Percentiles rank a stretch among this genome's conserved stretches.
phyloP scores from a whole-genome alignment of 2,329 filamentous ascomycete species.

The Raffaelea arxii region DNA sequence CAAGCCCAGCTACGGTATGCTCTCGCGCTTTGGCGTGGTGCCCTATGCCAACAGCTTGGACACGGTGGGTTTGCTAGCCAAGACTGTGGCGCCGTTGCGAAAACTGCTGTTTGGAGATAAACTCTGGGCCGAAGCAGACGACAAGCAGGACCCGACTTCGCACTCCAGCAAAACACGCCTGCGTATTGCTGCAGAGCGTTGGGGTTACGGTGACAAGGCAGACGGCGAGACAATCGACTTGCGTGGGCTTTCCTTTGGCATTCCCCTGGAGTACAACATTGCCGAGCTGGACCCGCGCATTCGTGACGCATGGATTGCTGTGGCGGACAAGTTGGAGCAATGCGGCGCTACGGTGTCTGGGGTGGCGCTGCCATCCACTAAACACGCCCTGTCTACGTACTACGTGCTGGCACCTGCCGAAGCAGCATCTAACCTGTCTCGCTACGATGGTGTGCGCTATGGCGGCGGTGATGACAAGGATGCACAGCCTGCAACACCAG shows the following conservation, averaged over 20 bases:
- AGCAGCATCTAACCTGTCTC: conserved; percentile 89
- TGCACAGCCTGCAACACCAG: conserved; percentile 4
- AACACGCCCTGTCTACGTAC: conserved; percentile 81
- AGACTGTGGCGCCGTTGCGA: conserved; percentile 39
- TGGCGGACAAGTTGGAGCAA: conserved; percentile 48
- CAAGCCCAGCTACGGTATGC: conserved; percentile 83
- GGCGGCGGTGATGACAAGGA: conserved; percentile 42
- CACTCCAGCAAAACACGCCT: conserved; percentile 46
- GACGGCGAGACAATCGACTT: not conserved
- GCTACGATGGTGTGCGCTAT: conserved; percentile 95
- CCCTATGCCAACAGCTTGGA: conserved; percentile 90
- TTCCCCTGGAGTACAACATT: conserved; percentile 79
- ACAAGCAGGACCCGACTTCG: conserved; percentile 63
- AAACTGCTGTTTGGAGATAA: conserved; percentile 37
- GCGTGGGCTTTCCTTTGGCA: conserved; percentile 37
- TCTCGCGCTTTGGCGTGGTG: conserved; percentile 79
- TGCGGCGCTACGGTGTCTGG: conserved; percentile 64
- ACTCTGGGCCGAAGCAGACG: conserved; percentile 50
- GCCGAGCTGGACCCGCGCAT: conserved; percentile 64
- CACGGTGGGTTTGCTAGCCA: conserved; percentile 70
- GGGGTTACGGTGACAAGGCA: conserved; percentile 2
- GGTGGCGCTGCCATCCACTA: conserved; percentile 74
- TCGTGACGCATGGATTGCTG: conserved; percentile 56
- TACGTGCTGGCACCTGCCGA: conserved; percentile 93
- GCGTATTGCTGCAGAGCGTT: conserved; percentile 21